phyloP scores from a whole-genome alignment of 1,139 yeast species.

The Suhomyces yuchorum region DNA sequence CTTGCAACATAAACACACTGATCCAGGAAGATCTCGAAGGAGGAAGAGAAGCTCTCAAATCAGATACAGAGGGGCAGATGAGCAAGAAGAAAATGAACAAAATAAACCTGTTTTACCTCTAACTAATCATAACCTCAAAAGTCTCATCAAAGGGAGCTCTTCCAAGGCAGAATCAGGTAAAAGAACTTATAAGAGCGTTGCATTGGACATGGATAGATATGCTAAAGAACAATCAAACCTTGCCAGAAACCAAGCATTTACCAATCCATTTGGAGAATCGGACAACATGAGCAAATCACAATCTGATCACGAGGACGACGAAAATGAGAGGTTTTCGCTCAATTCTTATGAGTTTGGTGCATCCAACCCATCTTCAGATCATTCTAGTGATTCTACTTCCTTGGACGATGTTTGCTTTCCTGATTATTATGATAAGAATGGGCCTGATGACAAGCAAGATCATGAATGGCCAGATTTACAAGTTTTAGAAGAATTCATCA shows the following conservation, averaged over 20 bases:
- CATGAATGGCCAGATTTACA: constrained; percentile 78
- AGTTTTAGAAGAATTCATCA: constrained; percentile 73
- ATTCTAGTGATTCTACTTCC: constrained; percentile 71
- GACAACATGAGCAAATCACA: not conserved
- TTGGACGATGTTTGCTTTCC: constrained; percentile 69
- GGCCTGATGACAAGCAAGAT: constrained; percentile 22
- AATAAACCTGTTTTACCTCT: constrained; percentile 29
- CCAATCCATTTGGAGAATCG: constrained; percentile 19
- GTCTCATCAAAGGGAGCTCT: constrained; percentile 20
- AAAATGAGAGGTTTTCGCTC: constrained; percentile 24
- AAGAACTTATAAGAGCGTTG: constrained; percentile 25
- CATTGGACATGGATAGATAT: constrained; percentile 44
- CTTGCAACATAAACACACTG: constrained; percentile 33
- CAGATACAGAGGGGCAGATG: not conserved
- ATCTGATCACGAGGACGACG: constrained; percentile 16
- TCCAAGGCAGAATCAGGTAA: constrained; percentile 13
- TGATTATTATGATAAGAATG: constrained; percentile 39
- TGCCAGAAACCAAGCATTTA: constrained; percentile 21
- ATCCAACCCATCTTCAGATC: constrained; percentile 73
- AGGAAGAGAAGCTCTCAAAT: constrained; percentile 16
- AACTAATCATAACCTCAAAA: constrained; percentile 41
- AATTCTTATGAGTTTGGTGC: constrained; percentile 48
- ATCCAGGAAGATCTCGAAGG: constrained; percentile 37
- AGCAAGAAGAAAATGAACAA: not conserved
- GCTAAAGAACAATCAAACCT: constrained; percentile 38